phyloP scores from a whole-genome alignment of 306 rosid genomes.

The Geum urbanum region DNA sequence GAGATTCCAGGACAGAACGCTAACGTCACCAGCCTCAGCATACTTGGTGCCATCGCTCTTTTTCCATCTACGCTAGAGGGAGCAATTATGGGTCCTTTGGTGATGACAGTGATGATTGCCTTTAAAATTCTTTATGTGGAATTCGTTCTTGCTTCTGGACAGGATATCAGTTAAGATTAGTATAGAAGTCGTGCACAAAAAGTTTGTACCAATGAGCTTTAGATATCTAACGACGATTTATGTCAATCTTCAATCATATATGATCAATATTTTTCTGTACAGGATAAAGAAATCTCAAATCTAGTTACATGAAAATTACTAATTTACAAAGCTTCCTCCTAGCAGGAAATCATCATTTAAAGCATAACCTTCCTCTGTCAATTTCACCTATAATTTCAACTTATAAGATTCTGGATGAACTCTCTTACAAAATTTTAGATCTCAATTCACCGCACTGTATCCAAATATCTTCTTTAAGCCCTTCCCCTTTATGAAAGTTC shows the following conservation, averaged over 20 bases:
- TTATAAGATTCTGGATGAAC: conserved; percentile 38
- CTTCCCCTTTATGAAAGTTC: conserved; percentile 52
- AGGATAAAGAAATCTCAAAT: too few relatives aligned
- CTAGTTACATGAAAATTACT: not conserved
- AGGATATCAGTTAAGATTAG: conserved; percentile 3
- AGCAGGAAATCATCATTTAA: not conserved
- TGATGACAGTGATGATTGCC: conserved; percentile 41
- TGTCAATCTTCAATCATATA: not conserved
- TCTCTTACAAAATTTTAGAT: conserved; percentile 51
- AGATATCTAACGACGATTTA: not conserved
- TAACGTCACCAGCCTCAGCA: conserved; percentile 39
- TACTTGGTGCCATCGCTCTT: conserved; percentile 39
- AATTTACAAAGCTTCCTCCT: conserved; percentile 14
- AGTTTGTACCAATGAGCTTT: not conserved
- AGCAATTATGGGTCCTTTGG: conserved; percentile 41
- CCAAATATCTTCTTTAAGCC: conserved; percentile 56
- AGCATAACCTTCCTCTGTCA: conserved; percentile 27
- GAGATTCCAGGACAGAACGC: conserved; percentile 44
- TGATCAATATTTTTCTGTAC: not conserved
- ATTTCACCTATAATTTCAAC: conserved; percentile 34
- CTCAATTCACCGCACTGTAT: conserved; percentile 49
- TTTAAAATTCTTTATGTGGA: conserved; percentile 34
- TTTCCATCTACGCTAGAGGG: conserved; percentile 39
- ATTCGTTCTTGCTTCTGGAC: conserved; percentile 32
- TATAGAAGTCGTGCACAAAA: not conserved